These are phyloP conservation scores for Parathielavia appendiculata DNA, from an alignment of 495 filamentous ascomycete species.

Conservation along the genomic window DNA sequence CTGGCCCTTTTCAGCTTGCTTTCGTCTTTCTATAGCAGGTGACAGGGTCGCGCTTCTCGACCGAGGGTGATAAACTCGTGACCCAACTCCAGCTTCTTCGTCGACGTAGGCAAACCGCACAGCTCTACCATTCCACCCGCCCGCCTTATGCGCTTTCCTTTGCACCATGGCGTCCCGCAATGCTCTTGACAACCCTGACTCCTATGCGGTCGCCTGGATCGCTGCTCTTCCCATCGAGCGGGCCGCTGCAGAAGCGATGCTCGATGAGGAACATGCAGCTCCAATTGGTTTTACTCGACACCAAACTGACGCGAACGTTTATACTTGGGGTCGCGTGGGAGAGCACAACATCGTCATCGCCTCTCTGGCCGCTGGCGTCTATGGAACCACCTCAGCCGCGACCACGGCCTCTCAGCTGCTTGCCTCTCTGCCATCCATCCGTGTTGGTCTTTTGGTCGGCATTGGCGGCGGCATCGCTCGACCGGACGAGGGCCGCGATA, in stretches of 20 bases:
- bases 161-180: no score
- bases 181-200: conserved; percentile 21
- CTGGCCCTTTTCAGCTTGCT: conserved; percentile 4
- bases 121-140: no score
- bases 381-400: conserved; percentile 36
- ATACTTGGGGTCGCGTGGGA: conserved; percentile 41
- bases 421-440: conserved; percentile 37
- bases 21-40: background rate
- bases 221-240: conserved; percentile 45
- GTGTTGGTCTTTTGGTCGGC: conserved; percentile 44
- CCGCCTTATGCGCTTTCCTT: no score
- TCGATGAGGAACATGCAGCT: conserved; percentile 37
- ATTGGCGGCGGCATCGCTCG: conserved; percentile 41
- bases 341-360: conserved; percentile 44
- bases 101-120: background rate
- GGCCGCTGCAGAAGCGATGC: conserved; percentile 41
- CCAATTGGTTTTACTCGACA: conserved; percentile 5
- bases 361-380: conserved; percentile 8
- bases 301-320: conserved; percentile 36
- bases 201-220: conserved; percentile 49
- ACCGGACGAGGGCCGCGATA: conserved; percentile 30
- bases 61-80: background rate
- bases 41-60: background rate
- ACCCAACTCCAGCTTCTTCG: background rate
- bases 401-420: conserved; percentile 31